These are phyloP conservation scores for Madurella fahalii DNA, from an alignment of 2,329 filamentous ascomycete species.

Conservation along the genomic window DNA sequence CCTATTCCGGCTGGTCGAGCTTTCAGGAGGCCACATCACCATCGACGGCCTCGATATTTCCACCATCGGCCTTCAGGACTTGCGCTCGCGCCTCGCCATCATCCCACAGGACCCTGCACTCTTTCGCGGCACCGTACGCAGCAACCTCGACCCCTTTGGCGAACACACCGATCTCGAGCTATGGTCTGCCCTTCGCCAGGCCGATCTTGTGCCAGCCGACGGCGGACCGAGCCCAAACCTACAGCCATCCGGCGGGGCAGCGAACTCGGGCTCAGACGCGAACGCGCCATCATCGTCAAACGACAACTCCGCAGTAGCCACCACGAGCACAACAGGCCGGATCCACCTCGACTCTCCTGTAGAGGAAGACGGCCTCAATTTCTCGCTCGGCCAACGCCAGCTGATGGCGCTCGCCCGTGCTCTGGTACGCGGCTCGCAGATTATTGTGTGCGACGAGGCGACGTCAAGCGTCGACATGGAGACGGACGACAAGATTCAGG, in stretches of 20 bases:
- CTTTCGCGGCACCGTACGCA: conserved; percentile 74
- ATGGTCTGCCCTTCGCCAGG: conserved; percentile 73
- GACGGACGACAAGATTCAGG: conserved; percentile 92
- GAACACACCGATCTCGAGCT: conserved; percentile 74
- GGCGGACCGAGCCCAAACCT: conserved; percentile 16
- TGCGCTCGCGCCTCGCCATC: conserved; percentile 72
- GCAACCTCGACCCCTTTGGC: conserved; percentile 75
- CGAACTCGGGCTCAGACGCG: not conserved
- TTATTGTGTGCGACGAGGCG: conserved; percentile 96
- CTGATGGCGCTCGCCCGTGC: conserved; percentile 92
- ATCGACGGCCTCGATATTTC: conserved; percentile 68
- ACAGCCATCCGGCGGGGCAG: conserved; percentile 32
- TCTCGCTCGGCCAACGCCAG: conserved; percentile 90
- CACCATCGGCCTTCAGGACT: conserved; percentile 68
- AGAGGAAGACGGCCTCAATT: conserved; percentile 93
- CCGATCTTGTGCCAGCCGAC: conserved; percentile 60
- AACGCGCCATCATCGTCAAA: conserved; percentile 26
- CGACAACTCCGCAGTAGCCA: conserved; percentile 23
- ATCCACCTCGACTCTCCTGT: conserved; percentile 81
- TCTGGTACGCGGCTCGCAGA: conserved; percentile 78
- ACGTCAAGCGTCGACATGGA: conserved; percentile 93
- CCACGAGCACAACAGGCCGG: conserved; percentile 41
- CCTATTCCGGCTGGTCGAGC: conserved; percentile 70
- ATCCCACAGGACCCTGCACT: conserved; percentile 83
- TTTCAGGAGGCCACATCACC: conserved; percentile 57